Evolutionary conservation across 2,329 filamentous ascomycete species (phyloP), one percentile per base, ranked within the genome.

Genomic region (Curvularia verruculosa): DNA sequence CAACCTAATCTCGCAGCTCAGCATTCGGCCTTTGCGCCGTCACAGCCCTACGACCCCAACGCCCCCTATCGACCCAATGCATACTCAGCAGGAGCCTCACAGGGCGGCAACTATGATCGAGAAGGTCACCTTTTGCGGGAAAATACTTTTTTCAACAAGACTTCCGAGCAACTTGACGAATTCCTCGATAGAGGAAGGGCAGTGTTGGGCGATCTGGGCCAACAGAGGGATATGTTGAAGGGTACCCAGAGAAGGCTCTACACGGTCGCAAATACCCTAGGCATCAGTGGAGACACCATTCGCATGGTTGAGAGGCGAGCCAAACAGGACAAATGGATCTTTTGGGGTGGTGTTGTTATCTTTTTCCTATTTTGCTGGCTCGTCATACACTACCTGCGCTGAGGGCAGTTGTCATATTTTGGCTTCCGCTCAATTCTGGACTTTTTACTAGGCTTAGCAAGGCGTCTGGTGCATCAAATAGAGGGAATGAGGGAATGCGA

Each of bases 251-350:
- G 89, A 75, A 87, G 88, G 74, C 82, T 99, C 48, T 98, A 98
- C 74, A 94, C 87, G 67, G 92, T 97, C 19, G 95, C 91, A 6
- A 98, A 96, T 73, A 98, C 95, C 21, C 79, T 99, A 46, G 95
- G 95, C 0, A 85, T 99, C 58, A 96, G 90, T 71, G 93, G 94
- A 19, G 94, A 98, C 75, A 99, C 95, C 1, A 99, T 99, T 64
- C 87, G 95, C 45, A 98, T 95, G 92, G 89, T 99, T 40, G 94
- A 98, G 79, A 81, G 95, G 66, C 84, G 95, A 61, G 92, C 95
- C 49, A 90, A 87, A 76, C 90, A 98, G 81, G 95, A 99, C 76
- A 98, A 97, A 79, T 98, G 93, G 92, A 96, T 99, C 34, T 99
- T 99, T 76, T 90, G 90, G 84, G 89, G 82, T 0, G 92, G 95